Conservation (phyloP, 768 basidiomycete species). For the Russula brevipes region DNA sequence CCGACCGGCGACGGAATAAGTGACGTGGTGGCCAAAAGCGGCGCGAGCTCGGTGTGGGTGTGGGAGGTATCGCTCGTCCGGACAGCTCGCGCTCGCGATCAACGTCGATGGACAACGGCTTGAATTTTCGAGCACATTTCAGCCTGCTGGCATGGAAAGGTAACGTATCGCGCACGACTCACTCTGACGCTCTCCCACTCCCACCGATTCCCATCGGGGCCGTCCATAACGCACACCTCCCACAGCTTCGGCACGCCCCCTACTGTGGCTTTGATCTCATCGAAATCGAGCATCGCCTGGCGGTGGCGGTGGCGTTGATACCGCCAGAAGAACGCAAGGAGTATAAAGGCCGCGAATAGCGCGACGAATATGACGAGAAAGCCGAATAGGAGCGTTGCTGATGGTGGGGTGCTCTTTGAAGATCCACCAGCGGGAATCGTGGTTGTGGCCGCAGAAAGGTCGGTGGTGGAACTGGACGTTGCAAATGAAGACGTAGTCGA, state of each 20-base stretch:
- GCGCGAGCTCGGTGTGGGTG: neutral
- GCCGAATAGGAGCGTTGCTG: neutral
- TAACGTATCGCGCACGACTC: neutral
- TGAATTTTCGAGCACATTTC: neutral
- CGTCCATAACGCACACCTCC: conserved; percentile 19
- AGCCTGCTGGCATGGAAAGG: neutral
- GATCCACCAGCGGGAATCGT: neutral
- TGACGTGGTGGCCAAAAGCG: neutral
- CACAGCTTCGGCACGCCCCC: conserved; percentile 9
- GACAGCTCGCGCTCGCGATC: neutral
- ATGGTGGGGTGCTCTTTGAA: neutral
- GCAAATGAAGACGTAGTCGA: neutral
- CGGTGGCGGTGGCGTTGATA: neutral
- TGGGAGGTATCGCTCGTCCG: too few species aligned
- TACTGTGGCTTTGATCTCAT: neutral
- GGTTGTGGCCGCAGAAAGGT: neutral
- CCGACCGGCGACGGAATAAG: neutral
- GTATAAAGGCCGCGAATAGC: neutral
- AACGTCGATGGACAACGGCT: conserved; percentile 15
- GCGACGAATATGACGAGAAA: conserved; percentile 9
- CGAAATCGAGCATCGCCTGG: neutral
- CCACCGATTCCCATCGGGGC: neutral
- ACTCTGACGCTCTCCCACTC: conserved; percentile 10
- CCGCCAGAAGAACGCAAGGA: conserved; percentile 16
- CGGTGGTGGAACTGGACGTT: neutral